Base-by-base conservation (phyloP, 2,329 filamentous ascomycete species). In the Ophiocordyceps camponoti-floridani region DNA sequence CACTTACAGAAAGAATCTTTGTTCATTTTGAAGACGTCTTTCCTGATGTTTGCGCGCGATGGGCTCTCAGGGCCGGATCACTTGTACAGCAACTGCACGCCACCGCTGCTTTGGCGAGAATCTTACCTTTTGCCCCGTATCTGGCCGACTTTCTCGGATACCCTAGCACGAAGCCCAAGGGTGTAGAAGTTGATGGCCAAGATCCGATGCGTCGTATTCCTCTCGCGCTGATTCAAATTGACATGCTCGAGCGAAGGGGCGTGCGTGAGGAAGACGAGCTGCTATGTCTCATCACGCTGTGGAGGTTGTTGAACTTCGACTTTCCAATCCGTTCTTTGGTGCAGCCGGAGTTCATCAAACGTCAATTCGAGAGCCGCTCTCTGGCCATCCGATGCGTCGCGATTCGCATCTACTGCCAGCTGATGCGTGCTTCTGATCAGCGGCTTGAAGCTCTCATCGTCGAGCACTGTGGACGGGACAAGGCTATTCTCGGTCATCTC, bases 51-150 rank as follows among this genome's bases (percentile, higher is more conserved):
- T 85, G 82, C 61, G 82, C 86, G 49, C 71, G 82, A 66, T 94
- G 86, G 86, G 67, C 82, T 41, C 67, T 69, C 54, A 59, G 65
- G 57, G 53, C 61, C 27, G 61, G 58, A 40, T 23, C 23, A 23
- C 23, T 5, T 23, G 56, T 60, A 50, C 45, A 59, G 54, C 52
- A 61, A 62, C 52, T 60, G 54, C 45, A 62, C 31, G 52, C 81
- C 44, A 71, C 89, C 50, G 72, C 79, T 46, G 81, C 84, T 30
- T 83, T 94, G 64, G 82, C 84, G 48, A 75, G 83, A 55, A 71
- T 94, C 49, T 61, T 95, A 53, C 84, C 86, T 16, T 80, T 91
- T 67, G 83, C 84, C 51, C 83, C 86, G 43, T 77, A 89, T 57
- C 69, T 96, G 40, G 77, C 80, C 44, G 73, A 78, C 47, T 84